Evolutionary conservation across 768 basidiomycete species (phyloP).

Genomic region (Phlebiopsis gigantea): DNA sequence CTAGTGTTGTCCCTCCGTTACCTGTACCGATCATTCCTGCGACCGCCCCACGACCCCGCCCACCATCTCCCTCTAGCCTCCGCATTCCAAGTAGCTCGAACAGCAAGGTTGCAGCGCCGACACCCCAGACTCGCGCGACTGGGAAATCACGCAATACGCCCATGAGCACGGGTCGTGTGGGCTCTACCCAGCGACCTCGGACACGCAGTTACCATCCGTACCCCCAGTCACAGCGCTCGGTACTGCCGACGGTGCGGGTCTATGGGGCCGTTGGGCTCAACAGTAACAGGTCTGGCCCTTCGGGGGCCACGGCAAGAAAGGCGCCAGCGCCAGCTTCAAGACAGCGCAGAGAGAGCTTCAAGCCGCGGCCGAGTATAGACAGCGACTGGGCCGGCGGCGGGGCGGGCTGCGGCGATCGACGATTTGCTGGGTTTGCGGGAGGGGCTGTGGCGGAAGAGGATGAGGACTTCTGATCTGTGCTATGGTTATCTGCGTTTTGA

Average conservation of each 20-base stretch:
- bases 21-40: constrained; percentile 1
- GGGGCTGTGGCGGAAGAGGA: constrained; percentile 29
- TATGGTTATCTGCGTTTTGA: neutral
- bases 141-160: neutral
- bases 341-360: constrained; percentile 73
- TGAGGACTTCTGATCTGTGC: constrained; percentile 20
- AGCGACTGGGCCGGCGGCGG: constrained; percentile 19
- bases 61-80: constrained; percentile 10
- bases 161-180: neutral
- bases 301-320: constrained; percentile 36
- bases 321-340: constrained; percentile 31
- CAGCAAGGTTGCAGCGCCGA: neutral
- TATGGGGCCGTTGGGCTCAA: constrained; percentile 12
- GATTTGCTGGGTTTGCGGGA: constrained; percentile 26
- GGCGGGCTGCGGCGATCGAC: constrained; percentile 11
- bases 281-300: neutral
- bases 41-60: neutral
- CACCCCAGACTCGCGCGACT: neutral
- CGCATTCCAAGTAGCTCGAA: neutral
- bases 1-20: neutral
- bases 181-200: constrained; percentile 18
- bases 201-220: constrained; percentile 20
- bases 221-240: constrained; percentile 13
- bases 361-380: constrained; percentile 73
- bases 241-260: constrained; percentile 16